These are phyloP conservation scores for Pyrenophora teres DNA, from an alignment of 2,329 filamentous ascomycete genomes.

Conservation along the genomic window DNA sequence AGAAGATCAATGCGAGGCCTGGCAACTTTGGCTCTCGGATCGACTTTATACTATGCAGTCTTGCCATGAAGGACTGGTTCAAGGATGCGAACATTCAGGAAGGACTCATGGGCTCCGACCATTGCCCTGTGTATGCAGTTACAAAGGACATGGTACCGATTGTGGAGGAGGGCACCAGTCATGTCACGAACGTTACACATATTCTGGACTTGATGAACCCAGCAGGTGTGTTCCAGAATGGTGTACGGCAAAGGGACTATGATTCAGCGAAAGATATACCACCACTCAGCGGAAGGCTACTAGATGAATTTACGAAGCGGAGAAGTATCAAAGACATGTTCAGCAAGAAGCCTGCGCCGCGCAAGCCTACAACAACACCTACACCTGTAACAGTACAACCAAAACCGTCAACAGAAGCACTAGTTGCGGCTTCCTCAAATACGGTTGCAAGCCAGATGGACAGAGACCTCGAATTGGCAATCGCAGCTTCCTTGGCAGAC, in stretches of 20 bases:
- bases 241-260: conserved; percentile 69
- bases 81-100: conserved; percentile 84
- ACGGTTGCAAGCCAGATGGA: conserved; percentile 10
- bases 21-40: conserved; percentile 92
- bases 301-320: conserved; percentile 85
- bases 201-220: conserved; percentile 80
- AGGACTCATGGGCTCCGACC: conserved; percentile 90
- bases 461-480: conserved; percentile 14
- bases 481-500: conserved; percentile 8
- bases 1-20: conserved; percentile 91
- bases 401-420: conserved; percentile 2
- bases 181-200: conserved; percentile 53
- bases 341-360: conserved; percentile 44
- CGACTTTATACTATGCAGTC: conserved; percentile 87
- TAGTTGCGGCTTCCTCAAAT: neutral
- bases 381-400: conserved; percentile 1
- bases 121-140: conserved; percentile 87
- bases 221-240: conserved; percentile 69
- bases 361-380: conserved; percentile 10
- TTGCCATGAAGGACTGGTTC: conserved; percentile 80
- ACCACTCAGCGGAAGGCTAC: conserved; percentile 77
- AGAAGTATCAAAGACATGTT: conserved; percentile 95
- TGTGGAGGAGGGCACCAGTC: conserved; percentile 26
- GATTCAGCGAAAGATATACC: conserved; percentile 65
- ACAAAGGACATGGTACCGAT: conserved; percentile 67